Evolutionary conservation across 1,284 basidiomycete species (phyloP).

Genomic region (Puccinia novopanici): DNA sequence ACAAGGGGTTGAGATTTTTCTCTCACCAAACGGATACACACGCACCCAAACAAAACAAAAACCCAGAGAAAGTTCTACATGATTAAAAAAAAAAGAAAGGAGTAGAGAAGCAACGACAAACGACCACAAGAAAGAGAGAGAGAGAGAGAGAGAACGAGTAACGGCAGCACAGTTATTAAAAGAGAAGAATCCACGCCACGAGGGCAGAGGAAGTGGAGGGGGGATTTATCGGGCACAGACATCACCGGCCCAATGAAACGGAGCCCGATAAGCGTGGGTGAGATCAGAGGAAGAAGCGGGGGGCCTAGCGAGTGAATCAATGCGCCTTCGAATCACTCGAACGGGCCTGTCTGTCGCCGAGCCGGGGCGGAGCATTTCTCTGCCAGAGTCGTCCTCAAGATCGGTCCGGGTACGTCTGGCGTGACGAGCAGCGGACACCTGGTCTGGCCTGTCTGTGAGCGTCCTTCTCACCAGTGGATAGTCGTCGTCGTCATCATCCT

Average conservation of each 20-base stretch:
- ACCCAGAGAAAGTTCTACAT: too few species aligned
- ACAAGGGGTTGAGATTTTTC: too few species aligned
- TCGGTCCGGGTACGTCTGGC: neutral
- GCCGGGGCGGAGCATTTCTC: neutral
- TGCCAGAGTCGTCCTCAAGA: neutral
- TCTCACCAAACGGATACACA: too few species aligned
- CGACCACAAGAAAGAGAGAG: too few species aligned
- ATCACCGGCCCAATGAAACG: neutral
- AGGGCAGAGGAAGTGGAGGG: neutral
- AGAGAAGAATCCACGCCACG: neutral
- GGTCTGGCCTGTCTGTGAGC: neutral
- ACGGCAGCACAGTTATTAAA: too few species aligned
- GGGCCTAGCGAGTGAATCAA: neutral
- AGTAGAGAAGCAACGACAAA: too few species aligned
- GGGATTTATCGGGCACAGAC: neutral
- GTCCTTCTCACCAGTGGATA: neutral
- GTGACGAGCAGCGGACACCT: neutral
- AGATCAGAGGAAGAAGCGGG: neutral
- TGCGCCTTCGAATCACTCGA: neutral
- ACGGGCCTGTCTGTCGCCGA: neutral
- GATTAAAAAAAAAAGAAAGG: too few species aligned
- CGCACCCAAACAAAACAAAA: too few species aligned
- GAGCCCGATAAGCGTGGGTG: neutral
- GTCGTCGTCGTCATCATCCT: neutral
- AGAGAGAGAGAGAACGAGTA: too few species aligned